A percentile compares a stretch with the other conserved stretches of the same genome.
These are phyloP conservation scores for Gnaphalium uliginosum DNA, from an alignment of 129 eudicot species.

Conservation along the genomic window DNA sequence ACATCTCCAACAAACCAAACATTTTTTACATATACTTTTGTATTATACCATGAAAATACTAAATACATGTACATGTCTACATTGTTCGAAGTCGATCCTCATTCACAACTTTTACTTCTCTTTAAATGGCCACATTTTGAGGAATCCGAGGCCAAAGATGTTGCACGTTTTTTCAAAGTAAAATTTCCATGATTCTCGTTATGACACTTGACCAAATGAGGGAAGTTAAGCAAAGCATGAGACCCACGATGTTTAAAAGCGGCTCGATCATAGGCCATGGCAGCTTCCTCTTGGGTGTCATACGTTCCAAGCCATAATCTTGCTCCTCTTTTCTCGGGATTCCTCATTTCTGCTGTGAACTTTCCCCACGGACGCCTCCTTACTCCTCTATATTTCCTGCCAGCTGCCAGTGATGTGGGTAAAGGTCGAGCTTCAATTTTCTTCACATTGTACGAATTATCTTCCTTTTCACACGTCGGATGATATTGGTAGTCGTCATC, in stretches of 20 bases:
- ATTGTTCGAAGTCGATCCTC: not conserved
- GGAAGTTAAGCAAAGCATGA: constrained; percentile 32
- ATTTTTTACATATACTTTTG: no score
- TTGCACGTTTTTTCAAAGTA: not conserved
- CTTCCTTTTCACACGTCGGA: not conserved
- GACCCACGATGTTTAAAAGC: constrained; percentile 30
- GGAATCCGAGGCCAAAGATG: constrained; percentile 12
- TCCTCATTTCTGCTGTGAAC: constrained; percentile 35
- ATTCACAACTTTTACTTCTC: no score
- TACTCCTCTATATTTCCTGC: constrained; percentile 29
- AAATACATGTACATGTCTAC: no score
- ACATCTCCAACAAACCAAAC: no score
- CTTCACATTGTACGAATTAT: not conserved
- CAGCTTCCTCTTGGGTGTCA: constrained; percentile 27
- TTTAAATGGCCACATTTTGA: not conserved
- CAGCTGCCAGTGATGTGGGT: constrained; percentile 13
- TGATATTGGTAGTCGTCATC: not conserved
- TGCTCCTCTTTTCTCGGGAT: constrained; percentile 27
- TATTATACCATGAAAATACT: no score
- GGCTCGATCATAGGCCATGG: constrained; percentile 29
- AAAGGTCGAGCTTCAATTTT: not conserved
- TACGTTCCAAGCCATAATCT: constrained; percentile 32
- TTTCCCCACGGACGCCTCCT: constrained; percentile 30
- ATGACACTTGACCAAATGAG: constrained; percentile 17
- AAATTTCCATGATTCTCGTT: not conserved